Conservation (phyloP, 2,329 filamentous ascomycete genomes). For the Talaromyces sp. region DNA sequence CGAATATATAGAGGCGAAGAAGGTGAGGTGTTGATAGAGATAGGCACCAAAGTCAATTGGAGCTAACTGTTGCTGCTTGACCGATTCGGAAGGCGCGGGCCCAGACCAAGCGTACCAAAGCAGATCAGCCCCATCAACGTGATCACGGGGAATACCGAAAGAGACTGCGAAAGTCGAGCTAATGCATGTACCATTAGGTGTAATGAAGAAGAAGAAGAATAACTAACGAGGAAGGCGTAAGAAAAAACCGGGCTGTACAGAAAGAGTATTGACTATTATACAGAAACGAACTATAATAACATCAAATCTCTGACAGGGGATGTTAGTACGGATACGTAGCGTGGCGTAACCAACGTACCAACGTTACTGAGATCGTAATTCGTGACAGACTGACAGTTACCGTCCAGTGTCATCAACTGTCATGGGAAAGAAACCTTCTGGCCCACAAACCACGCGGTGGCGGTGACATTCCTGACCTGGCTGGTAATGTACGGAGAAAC, state of each 20-base stretch:
- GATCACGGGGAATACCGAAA: constrained; percentile 18
- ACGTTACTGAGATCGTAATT: constrained; percentile 3
- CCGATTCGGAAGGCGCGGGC: constrained; percentile 5
- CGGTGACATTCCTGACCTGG: background rate
- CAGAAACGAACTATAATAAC: background rate
- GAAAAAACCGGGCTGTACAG: background rate
- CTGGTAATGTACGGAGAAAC: background rate
- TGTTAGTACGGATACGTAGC: background rate
- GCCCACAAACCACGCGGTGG: constrained; percentile 12
- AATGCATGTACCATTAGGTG: constrained; percentile 9
- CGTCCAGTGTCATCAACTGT: too few relatives aligned
- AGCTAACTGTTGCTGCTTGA: constrained; percentile 13
- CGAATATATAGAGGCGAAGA: constrained; percentile 7
- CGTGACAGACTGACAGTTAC: background rate
- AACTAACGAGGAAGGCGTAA: background rate
- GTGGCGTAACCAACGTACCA: background rate
- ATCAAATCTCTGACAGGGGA: constrained; percentile 1
- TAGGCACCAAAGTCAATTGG: constrained; percentile 15
- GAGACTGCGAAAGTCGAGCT: background rate
- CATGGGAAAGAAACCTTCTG: background rate
- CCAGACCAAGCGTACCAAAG: constrained; percentile 15
- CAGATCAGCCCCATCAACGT: constrained; percentile 14
- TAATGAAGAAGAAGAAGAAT: background rate
- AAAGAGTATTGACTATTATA: background rate
- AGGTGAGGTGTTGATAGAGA: background rate